Evolutionary conservation across 306 rosid species (phyloP).

Genomic region (Morella rubra): DNA sequence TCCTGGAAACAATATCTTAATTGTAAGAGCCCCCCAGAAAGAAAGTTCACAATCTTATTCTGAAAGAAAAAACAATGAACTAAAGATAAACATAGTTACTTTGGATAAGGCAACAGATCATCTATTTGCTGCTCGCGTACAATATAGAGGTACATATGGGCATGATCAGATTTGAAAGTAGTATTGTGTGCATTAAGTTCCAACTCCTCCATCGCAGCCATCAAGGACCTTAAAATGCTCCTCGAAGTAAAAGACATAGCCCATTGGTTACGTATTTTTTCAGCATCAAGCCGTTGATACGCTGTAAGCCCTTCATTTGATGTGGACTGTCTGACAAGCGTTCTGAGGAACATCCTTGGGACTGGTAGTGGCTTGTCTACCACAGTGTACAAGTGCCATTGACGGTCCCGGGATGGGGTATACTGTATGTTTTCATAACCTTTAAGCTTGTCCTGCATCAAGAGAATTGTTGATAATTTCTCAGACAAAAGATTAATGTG

Average conservation of each 20-base stretch:
- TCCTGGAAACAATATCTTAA: slow-evolving; percentile 55
- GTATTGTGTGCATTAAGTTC: slow-evolving; percentile 92
- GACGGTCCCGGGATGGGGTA: slow-evolving; percentile 95
- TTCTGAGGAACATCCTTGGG: slow-evolving; percentile 93
- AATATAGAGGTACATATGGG: slow-evolving; percentile 93
- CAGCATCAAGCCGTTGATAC: slow-evolving; percentile 56
- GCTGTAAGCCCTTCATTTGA: slow-evolving; percentile 66
- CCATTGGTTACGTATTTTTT: slow-evolving; percentile 42
- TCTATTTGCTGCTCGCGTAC: slow-evolving; percentile 73
- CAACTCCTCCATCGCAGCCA: slow-evolving; percentile 98
- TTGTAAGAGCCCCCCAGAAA: slow-evolving; percentile 33
- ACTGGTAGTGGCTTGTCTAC: slow-evolving; percentile 67
- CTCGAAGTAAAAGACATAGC: slow-evolving; percentile 76
- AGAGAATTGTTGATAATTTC: slow-evolving; percentile 30
- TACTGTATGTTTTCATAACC: slow-evolving; percentile 72
- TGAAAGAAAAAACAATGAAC: slow-evolving; percentile 14
- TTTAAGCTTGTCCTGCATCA: slow-evolving; percentile 84
- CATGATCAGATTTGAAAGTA: slow-evolving; percentile 69
- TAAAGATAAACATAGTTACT: slow-evolving; percentile 48
- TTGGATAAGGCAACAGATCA: slow-evolving; percentile 77
- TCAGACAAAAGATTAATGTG: slow-evolving; percentile 25
- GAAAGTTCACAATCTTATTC: slow-evolving; percentile 19
- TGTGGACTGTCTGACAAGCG: slow-evolving; percentile 89
- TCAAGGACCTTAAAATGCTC: slow-evolving; percentile 84
- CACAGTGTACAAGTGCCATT: slow-evolving; percentile 93